phyloP scores from a whole-genome alignment of 129 eudicot species.

The Centrapalus pauciflorus region DNA sequence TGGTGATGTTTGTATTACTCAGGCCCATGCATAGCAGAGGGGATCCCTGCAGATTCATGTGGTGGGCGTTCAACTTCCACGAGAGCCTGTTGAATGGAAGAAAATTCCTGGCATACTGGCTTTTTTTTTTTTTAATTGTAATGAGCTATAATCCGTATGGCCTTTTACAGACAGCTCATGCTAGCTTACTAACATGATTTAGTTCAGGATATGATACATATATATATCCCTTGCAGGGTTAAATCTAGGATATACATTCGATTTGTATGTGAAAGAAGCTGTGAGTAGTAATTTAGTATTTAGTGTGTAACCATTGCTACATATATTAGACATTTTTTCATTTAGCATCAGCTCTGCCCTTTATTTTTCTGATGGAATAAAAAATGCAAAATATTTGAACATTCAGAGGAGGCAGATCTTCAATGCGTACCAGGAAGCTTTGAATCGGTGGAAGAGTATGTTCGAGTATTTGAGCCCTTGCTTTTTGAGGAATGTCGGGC shows the following conservation, averaged over 20 bases:
- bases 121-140: not conserved
- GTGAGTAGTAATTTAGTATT: constrained; percentile 2
- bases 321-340: not conserved
- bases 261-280: not conserved
- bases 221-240: too few species aligned
- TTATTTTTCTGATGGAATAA: constrained; percentile 2
- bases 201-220: constrained; percentile 1
- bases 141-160: constrained; percentile 1
- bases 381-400: constrained; percentile 3
- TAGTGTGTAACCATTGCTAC: not conserved
- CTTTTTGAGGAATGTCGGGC: constrained; percentile 98
- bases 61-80: constrained; percentile 31
- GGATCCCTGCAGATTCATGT: constrained; percentile 45
- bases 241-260: too few species aligned
- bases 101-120: not conserved
- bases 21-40: constrained; percentile 46
- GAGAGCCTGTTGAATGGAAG: constrained; percentile 36
- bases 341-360: not conserved
- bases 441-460: constrained; percentile 92
- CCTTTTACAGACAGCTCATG: constrained; percentile 6
- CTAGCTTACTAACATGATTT: constrained; percentile 1
- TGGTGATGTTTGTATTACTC: constrained; percentile 43
- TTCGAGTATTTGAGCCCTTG: constrained; percentile 87
- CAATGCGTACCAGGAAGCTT: constrained; percentile 85
- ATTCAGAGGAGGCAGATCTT: constrained; percentile 89